Conservation (phyloP, 805 yeast genomes). For the Candida vartiovaarae region DNA sequence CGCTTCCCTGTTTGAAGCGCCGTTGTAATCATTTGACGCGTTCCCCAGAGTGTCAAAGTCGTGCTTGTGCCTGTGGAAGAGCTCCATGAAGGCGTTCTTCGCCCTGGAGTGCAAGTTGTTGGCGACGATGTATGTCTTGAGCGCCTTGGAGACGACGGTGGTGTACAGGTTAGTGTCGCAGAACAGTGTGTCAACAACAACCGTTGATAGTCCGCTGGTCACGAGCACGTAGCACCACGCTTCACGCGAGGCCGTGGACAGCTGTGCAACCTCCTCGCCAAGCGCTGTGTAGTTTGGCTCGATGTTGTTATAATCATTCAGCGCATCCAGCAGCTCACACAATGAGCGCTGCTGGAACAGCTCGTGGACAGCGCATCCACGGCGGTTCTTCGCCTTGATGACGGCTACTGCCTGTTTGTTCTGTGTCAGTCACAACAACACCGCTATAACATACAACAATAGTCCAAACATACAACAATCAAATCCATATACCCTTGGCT, state of each 20-base stretch:
- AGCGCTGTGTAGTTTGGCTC: not conserved
- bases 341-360: not conserved
- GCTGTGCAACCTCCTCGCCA: not conserved
- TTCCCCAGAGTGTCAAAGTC: not conserved
- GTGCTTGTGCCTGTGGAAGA: not conserved
- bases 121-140: not conserved
- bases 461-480: no score
- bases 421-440: no score
- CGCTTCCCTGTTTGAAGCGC: not conserved
- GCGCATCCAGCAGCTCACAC: not conserved
- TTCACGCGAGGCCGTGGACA: not conserved
- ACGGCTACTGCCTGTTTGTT: constrained; percentile 13
- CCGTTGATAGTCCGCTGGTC: not conserved
- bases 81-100: not conserved
- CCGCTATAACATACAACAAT: no score
- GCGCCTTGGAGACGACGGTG: not conserved
- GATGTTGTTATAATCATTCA: not conserved
- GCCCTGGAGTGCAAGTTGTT: not conserved
- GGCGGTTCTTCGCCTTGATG: constrained; percentile 12
- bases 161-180: not conserved
- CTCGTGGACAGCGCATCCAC: not conserved
- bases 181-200: not conserved
- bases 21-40: not conserved
- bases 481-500: no score
- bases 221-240: constrained; percentile 1